Evolutionary conservation across 805 yeast species (phyloP).

Genomic region (Schwanniomyces yamadae): DNA sequence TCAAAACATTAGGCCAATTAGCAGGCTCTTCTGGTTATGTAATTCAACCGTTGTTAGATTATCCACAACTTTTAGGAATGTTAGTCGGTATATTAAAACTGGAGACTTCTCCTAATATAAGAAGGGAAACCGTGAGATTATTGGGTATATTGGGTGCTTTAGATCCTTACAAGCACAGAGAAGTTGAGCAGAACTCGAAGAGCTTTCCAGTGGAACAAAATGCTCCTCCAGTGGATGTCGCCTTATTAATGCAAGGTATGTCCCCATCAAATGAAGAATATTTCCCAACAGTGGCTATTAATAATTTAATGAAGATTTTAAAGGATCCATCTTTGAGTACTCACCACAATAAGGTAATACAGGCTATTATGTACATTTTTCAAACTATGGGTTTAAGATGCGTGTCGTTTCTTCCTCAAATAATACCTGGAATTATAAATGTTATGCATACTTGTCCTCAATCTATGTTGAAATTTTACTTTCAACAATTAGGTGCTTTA

Average conservation of each 20-base stretch:
- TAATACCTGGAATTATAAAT: slow-evolving; percentile 80
- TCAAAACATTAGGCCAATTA: slow-evolving; percentile 82
- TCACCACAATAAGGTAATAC: slow-evolving; percentile 91
- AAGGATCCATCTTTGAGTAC: slow-evolving; percentile 81
- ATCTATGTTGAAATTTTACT: slow-evolving; percentile 79
- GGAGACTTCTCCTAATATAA: slow-evolving; percentile 69
- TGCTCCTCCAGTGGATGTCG: slow-evolving; percentile 88
- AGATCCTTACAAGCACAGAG: slow-evolving; percentile 94
- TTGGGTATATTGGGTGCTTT: slow-evolving; percentile 94
- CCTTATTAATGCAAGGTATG: slow-evolving; percentile 87
- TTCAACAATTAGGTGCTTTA: slow-evolving; percentile 81
- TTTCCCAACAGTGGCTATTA: slow-evolving; percentile 92
- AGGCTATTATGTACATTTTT: slow-evolving; percentile 88
- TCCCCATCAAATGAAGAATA: slow-evolving; percentile 92
- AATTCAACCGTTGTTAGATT: slow-evolving; percentile 86
- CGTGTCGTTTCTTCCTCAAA: slow-evolving; percentile 83
- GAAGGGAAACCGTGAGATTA: slow-evolving; percentile 84
- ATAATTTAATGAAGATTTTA: slow-evolving; percentile 76
- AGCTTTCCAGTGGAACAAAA: slow-evolving; percentile 65
- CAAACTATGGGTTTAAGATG: slow-evolving; percentile 86
- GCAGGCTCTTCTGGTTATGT: slow-evolving; percentile 93
- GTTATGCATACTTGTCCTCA: slow-evolving; percentile 84
- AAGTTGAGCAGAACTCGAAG: slow-evolving; percentile 73
- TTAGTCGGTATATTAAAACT: slow-evolving; percentile 78
- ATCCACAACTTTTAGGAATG: slow-evolving; percentile 84